Evolutionary conservation across 257 asterid genomes (phyloP).

Genomic region (Vinca minor): DNA sequence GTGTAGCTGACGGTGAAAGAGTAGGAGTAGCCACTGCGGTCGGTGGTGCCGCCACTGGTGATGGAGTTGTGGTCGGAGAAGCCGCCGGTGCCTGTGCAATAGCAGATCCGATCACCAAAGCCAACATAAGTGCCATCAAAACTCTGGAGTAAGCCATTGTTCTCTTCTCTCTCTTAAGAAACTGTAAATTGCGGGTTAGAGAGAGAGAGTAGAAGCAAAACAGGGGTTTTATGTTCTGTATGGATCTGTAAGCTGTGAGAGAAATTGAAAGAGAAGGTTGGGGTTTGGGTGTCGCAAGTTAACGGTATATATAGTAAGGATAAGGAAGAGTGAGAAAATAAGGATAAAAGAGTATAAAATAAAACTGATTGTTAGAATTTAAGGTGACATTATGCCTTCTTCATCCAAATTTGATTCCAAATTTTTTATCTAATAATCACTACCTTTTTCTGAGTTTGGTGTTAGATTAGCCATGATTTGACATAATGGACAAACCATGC

Average conservation of each 20-base stretch:
- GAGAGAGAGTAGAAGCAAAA: slow-evolving; percentile 14
- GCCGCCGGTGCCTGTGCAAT: slow-evolving; percentile 39
- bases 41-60: too few species aligned
- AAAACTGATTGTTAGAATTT: too few species aligned
- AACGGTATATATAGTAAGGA: slow-evolving; percentile 11
- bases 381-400: too few species aligned
- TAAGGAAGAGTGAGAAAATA: slow-evolving; percentile 5
- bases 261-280: neutral
- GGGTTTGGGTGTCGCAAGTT: neutral
- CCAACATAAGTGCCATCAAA: slow-evolving; percentile 23
- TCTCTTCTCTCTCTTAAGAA: neutral
- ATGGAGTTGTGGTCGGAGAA: slow-evolving; percentile 30
- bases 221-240: neutral
- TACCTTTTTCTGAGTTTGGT: too few species aligned
- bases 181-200: slow-evolving; percentile 3
- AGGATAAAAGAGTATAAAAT: too few species aligned
- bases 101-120: slow-evolving; percentile 33
- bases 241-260: neutral
- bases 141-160: slow-evolving; percentile 27
- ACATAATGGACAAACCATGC: too few species aligned
- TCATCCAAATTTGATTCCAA: too few species aligned
- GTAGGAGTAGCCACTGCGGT: slow-evolving; percentile 16
- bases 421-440: too few species aligned
- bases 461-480: too few species aligned
- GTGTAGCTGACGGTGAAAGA: slow-evolving; percentile 26